phyloP scores from a whole-genome alignment of 768 basidiomycete genomes.

The Boletus patriciae region DNA sequence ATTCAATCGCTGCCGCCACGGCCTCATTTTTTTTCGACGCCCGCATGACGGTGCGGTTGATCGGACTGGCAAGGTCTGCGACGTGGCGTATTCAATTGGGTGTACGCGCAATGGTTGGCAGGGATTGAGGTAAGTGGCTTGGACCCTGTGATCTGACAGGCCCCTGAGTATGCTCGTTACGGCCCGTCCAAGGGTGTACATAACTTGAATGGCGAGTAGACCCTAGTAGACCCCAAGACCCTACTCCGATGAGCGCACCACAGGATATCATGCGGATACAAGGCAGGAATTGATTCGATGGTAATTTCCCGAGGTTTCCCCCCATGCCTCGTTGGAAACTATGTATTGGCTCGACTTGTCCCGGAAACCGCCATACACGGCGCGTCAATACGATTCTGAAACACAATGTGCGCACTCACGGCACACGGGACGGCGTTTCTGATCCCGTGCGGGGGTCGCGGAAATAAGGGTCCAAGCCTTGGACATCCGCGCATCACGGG shows the following conservation, averaged over 20 bases:
- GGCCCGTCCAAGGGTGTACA: neutral
- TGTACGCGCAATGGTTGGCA: neutral
- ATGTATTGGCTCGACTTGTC: neutral
- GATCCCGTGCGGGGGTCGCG: conserved; percentile 1
- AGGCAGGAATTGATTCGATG: neutral
- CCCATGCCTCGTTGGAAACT: neutral
- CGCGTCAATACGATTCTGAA: conserved; percentile 5
- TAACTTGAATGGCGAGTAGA: neutral
- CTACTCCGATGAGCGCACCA: conserved; percentile 12
- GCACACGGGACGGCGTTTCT: neutral
- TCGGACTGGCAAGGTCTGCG: conserved; percentile 3
- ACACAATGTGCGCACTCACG: neutral
- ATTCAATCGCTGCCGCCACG: neutral
- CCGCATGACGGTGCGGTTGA: neutral
- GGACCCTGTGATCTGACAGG: conserved; percentile 10
- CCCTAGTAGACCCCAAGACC: conserved; percentile 11
- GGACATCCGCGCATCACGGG: neutral
- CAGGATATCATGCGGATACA: neutral
- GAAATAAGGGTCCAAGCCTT: neutral
- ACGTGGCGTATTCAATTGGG: neutral
- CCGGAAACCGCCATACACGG: neutral
- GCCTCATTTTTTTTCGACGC: neutral
- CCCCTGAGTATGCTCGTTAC: neutral
- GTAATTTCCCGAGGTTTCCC: neutral
- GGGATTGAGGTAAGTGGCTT: conserved; percentile 8